Conservation (phyloP, 495 filamentous ascomycete genomes). For the Pyrenopolyporus hunteri region DNA sequence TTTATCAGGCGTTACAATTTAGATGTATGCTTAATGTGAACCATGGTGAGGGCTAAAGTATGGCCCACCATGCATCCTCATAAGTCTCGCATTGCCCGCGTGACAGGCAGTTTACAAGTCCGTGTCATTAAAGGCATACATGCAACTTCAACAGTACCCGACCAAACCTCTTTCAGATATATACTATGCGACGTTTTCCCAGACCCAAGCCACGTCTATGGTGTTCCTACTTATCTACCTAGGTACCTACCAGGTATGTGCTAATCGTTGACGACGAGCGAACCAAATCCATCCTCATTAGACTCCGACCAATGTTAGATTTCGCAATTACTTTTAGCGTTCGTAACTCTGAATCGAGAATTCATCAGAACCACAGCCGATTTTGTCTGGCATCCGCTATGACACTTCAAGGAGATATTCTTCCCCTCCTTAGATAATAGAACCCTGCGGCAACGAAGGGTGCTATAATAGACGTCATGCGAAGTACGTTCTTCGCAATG, state of each 20-base stretch:
- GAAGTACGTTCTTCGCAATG: constrained; percentile 23
- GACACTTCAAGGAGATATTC: constrained; percentile 6
- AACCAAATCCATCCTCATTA: too few relatives aligned
- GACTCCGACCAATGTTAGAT: background rate
- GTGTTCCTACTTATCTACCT: too few relatives aligned
- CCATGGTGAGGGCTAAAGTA: too few relatives aligned
- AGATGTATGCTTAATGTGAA: constrained; percentile 17
- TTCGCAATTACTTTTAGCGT: too few relatives aligned
- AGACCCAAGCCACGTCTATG: background rate
- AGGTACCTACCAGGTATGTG: too few relatives aligned
- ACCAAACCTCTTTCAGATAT: background rate
- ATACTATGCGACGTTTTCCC: too few relatives aligned
- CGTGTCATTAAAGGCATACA: background rate
- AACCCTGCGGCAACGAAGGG: constrained; percentile 27
- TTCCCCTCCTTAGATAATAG: constrained; percentile 27
- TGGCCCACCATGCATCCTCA: too few relatives aligned
- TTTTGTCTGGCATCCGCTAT: too few relatives aligned
- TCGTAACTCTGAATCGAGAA: too few relatives aligned
- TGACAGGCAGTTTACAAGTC: background rate
- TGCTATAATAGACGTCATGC: constrained; percentile 24
- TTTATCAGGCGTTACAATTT: constrained; percentile 23
- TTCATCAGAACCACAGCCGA: too few relatives aligned
- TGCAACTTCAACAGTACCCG: background rate
- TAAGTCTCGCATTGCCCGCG: too few relatives aligned
- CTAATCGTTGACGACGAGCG: too few relatives aligned